Conservation (phyloP, 495 filamentous ascomycete genomes). For the Xylaria cubensis region DNA sequence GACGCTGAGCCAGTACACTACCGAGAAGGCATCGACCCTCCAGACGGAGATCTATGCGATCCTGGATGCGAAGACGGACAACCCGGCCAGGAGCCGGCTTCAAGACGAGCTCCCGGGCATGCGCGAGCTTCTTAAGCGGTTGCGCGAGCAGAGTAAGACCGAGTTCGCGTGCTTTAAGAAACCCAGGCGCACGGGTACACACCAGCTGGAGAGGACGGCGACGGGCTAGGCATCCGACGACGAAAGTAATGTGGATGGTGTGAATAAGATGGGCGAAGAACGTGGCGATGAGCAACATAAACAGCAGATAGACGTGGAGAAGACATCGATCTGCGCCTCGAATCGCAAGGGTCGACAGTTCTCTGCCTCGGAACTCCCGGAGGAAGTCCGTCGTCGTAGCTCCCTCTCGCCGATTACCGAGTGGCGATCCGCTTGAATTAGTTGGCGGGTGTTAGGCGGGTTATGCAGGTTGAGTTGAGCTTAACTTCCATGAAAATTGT, state of each 20-base stretch:
- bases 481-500: neutral
- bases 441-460: neutral
- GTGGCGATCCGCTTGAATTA: neutral
- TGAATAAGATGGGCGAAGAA: neutral
- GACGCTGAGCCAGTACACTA: conserved; percentile 85
- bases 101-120: conserved; percentile 90
- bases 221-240: conserved; percentile 39
- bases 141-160: conserved; percentile 80
- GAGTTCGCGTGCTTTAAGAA: conserved; percentile 86
- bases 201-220: conserved; percentile 34
- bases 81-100: conserved; percentile 75
- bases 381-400: neutral
- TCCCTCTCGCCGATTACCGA: conserved; percentile 1
- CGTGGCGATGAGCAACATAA: neutral
- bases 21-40: conserved; percentile 75
- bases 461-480: neutral
- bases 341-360: conserved; percentile 6
- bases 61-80: conserved; percentile 84
- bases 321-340: neutral
- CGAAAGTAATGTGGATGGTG: neutral
- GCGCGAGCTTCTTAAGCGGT: conserved; percentile 79
- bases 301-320: neutral
- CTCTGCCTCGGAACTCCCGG: neutral
- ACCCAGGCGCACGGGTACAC: conserved; percentile 33
- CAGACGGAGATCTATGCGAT: conserved; percentile 90